Evolutionary conservation across 345 rosid species (phyloP).

Genomic region (Alliaria petiolata): DNA sequence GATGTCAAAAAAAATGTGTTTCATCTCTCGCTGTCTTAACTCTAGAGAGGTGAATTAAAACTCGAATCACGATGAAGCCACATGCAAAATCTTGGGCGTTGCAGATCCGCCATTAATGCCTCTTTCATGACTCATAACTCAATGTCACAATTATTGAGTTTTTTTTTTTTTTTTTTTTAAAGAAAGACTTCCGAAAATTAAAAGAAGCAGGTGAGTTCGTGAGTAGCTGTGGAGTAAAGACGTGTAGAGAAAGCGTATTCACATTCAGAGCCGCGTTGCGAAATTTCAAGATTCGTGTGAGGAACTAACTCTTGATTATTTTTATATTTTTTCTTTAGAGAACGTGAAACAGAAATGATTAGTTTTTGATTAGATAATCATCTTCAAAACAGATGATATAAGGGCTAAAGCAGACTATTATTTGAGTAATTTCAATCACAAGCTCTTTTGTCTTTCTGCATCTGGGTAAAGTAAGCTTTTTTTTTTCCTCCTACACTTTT

Average conservation of each 20-base stretch:
- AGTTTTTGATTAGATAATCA: background rate
- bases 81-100: slow-evolving; percentile 27
- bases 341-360: slow-evolving; percentile 11
- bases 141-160: slow-evolving; percentile 14
- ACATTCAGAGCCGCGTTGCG: slow-evolving; percentile 9
- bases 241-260: slow-evolving; percentile 28
- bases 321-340: background rate
- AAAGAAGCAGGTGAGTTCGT: slow-evolving; percentile 1
- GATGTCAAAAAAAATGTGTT: background rate
- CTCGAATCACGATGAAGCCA: slow-evolving; percentile 23
- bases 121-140: background rate
- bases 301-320: slow-evolving; percentile 12
- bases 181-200: background rate
- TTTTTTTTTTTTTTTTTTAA: no score
- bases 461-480: slow-evolving; percentile 13
- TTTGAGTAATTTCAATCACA: background rate
- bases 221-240: slow-evolving; percentile 21
- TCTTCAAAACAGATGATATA: slow-evolving; percentile 4
- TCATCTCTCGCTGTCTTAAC: background rate
- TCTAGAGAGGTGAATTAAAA: slow-evolving; percentile 10
- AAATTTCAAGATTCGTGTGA: slow-evolving; percentile 23
- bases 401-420: no score
- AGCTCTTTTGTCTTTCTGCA: slow-evolving; percentile 12
- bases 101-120: slow-evolving; percentile 30
- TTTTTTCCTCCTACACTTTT: background rate